These are phyloP conservation scores for Pythium graminicola DNA, from an alignment of 352 stramenopile genomes.

Conservation along the genomic window DNA sequence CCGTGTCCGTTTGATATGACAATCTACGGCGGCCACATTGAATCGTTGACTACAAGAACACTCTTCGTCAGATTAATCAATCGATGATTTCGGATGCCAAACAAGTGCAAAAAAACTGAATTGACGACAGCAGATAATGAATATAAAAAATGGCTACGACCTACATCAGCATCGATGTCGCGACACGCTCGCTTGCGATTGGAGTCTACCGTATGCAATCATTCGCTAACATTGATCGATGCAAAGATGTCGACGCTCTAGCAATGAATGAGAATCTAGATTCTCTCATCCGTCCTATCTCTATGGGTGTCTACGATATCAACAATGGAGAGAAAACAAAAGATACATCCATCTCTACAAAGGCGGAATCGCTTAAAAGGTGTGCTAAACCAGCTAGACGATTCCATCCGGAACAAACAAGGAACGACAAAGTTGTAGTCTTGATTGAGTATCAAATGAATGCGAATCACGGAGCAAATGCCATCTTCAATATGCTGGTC, in stretches of 20 bases:
- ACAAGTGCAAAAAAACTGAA: too few species aligned
- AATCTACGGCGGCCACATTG: not conserved
- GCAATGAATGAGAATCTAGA: not conserved
- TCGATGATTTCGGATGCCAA: not conserved
- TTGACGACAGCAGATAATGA: too few species aligned
- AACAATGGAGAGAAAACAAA: not conserved
- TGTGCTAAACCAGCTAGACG: not conserved
- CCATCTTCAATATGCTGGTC: slow-evolving; percentile 4
- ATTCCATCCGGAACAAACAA: too few species aligned
- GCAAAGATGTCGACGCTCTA: too few species aligned
- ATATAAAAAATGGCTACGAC: too few species aligned
- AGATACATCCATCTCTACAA: too few species aligned
- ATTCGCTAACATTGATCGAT: too few species aligned
- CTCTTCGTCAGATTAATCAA: not conserved
- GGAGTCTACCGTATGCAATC: not conserved
- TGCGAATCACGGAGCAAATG: not conserved
- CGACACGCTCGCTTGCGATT: not conserved
- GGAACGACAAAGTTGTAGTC: too few species aligned
- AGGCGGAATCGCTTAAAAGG: too few species aligned
- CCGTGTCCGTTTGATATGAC: not conserved
- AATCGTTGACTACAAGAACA: not conserved
- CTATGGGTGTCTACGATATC: slow-evolving; percentile 2
- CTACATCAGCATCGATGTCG: slow-evolving; percentile 7
- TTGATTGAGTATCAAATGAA: slow-evolving; percentile 8
- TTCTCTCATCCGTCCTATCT: not conserved